Conservation (phyloP, 768 basidiomycete genomes). For the Sporobolomyces pararoseus region DNA sequence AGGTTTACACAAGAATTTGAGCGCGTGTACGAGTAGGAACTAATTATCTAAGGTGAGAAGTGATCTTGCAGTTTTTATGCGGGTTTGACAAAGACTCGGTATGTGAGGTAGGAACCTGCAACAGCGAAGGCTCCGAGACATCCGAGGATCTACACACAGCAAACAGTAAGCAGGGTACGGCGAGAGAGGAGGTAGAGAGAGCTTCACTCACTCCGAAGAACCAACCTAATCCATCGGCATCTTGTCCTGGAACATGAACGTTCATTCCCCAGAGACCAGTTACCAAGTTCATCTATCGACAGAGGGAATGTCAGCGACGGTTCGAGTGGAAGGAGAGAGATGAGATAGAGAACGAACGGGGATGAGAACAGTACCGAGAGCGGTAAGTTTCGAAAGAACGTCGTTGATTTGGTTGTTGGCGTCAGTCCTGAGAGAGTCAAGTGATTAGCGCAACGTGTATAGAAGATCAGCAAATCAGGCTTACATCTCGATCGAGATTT, state of each 20-base stretch:
- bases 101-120: constrained; percentile 38
- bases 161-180: not conserved
- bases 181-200: not conserved
- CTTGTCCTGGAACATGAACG: constrained; percentile 89
- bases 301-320: constrained; percentile 20
- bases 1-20: not conserved
- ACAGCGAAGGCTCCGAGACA: constrained; percentile 35
- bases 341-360: constrained; percentile 60
- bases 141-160: constrained; percentile 27
- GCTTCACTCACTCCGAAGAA: constrained; percentile 55
- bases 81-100: constrained; percentile 24
- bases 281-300: constrained; percentile 63
- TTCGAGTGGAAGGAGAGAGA: not conserved
- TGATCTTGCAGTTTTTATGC: no score
- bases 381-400: constrained; percentile 92
- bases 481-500: constrained; percentile 99
- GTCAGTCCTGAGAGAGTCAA: constrained; percentile 52
- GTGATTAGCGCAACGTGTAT: not conserved
- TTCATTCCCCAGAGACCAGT: constrained; percentile 87
- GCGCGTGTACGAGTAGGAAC: no score
- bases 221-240: constrained; percentile 49
- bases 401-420: constrained; percentile 99
- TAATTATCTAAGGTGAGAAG: not conserved
- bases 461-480: not conserved
- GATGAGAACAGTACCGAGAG: constrained; percentile 92